These are phyloP conservation scores for Aspergillus pseudoglaucus DNA, from an alignment of 2,329 filamentous ascomycete species.

Conservation along the genomic window DNA sequence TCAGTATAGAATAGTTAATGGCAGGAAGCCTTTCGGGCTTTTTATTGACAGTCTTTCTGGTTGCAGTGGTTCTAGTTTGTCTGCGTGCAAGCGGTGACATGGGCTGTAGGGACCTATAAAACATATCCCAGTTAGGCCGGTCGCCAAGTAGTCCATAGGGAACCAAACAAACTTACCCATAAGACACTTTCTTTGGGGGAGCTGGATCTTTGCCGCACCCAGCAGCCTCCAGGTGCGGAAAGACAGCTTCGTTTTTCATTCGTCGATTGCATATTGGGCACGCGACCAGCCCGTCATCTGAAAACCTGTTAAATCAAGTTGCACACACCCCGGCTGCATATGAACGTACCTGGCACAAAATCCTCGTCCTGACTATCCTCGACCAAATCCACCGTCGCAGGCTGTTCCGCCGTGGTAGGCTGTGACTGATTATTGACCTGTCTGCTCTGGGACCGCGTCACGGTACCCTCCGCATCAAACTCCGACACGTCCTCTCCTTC, in stretches of 20 bases:
- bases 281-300: constrained; percentile 67
- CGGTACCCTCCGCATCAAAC: constrained; percentile 19
- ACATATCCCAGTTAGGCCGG: constrained; percentile 17
- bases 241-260: constrained; percentile 76
- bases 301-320: constrained; percentile 12
- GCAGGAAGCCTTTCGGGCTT: constrained; percentile 63
- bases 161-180: constrained; percentile 18
- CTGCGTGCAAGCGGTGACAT: constrained; percentile 9
- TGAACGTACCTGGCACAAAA: constrained; percentile 27
- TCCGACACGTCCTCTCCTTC: constrained; percentile 35
- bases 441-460: constrained; percentile 30
- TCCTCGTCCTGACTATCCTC: constrained; percentile 39
- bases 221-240: constrained; percentile 70
- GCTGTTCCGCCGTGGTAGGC: constrained; percentile 14
- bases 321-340: neutral
- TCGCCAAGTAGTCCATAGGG: neutral
- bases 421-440: constrained; percentile 9
- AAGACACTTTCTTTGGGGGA: constrained; percentile 13
- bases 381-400: constrained; percentile 22
- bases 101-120: constrained; percentile 17
- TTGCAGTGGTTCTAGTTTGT: constrained; percentile 10
- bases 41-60: constrained; percentile 21
- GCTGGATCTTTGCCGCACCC: constrained; percentile 41
- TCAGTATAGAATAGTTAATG: constrained; percentile 81
- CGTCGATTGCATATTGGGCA: constrained; percentile 75